Base-by-base conservation (phyloP, 139 green algal species). In the Haematococcus sp. region DNA sequence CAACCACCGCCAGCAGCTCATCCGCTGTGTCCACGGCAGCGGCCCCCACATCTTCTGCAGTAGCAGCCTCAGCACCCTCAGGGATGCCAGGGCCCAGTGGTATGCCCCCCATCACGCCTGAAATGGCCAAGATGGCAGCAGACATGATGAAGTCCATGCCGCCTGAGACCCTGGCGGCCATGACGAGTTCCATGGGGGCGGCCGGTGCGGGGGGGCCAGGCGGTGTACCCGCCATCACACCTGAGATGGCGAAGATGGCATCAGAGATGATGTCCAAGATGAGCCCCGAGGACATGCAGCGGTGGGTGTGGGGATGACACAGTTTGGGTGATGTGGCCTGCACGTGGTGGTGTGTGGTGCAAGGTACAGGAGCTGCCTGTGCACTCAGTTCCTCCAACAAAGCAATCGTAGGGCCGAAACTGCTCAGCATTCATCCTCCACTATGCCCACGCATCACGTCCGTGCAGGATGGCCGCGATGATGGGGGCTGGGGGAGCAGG, bases 161-260 rank as follows among this genome's bases (percentile, higher is more conserved):
- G 60, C 7, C 67, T 64, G 49, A 43, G 44, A 13, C 31, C 3
- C 2, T 33, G 40, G 65, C 25, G 9, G 11, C n/a, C 16, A 20
- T 60, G n/a, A 22, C 4, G 5, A 28, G 25, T 9, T 3, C 16
- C 40, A 33, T 71, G 65, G 43, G 65, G 40, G 22, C 25, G n/a
- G 40, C 25, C 7, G 40, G 9, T 3, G 25, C 31, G 5, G 52
- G 58, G 27, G 58, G 25, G 27, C 19, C 19, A 31, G 40, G 40
- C 1, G 71, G 60, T 3, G 55, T 72, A 60, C 71, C 61, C 34
- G 28, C 28, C 16, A 66, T 77, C 17, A 71, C 60, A 5, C 71
- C 60, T n/a, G 77, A 83, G 40, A 79, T 83, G 77, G 70, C 72
- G 25, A 75, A 75, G 34, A 64, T 65, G 63, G 73, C 73, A 13